phyloP scores from a whole-genome alignment of 495 filamentous ascomycete genomes.

The Penicillium arizonense region DNA sequence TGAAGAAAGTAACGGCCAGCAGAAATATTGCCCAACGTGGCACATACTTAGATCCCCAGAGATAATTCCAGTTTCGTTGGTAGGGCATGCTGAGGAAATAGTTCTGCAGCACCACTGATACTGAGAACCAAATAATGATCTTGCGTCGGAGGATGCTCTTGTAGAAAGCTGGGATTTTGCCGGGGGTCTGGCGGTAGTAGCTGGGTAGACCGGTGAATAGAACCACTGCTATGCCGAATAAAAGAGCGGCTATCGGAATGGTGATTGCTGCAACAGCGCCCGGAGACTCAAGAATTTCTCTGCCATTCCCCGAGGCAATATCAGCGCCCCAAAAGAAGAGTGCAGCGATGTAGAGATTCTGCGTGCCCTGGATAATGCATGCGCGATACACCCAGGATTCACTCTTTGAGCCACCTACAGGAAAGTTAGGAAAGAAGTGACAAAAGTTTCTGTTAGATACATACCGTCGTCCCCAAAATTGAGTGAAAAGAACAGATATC shows the following conservation, averaged over 20 bases:
- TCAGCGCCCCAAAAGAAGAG: conserved; percentile 50
- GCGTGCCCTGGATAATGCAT: conserved; percentile 46
- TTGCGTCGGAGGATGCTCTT: conserved; percentile 40
- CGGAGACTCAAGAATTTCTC: conserved; percentile 17
- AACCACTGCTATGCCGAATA: conserved; percentile 39
- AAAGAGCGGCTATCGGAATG: conserved; percentile 37
- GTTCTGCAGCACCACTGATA: conserved; percentile 44
- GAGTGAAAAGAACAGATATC: conserved; percentile 49
- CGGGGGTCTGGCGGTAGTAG: conserved; percentile 58
- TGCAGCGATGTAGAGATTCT: conserved; percentile 45
- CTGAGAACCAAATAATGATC: conserved; percentile 47
- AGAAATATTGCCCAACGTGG: conserved; percentile 40
- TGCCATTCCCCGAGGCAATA: conserved; percentile 41
- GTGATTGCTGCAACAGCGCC: conserved; percentile 31
- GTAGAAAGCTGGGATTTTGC: conserved; percentile 59
- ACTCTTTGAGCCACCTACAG: conserved; percentile 35
- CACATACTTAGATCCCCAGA: conserved; percentile 43
- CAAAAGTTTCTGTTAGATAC: too few relatives aligned
- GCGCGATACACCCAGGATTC: conserved; percentile 49
- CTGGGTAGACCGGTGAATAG: conserved; percentile 42
- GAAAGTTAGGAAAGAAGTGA: too few relatives aligned
- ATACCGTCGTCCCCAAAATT: conserved; percentile 45
- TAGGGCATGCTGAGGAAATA: conserved; percentile 49
- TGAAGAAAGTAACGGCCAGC: conserved; percentile 42
- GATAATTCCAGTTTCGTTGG: conserved; percentile 47